A percentile compares a stretch with the other conserved stretches of the same genome.
phyloP scores from a whole-genome alignment of 305 asterid species.

The Galium porrigens region DNA sequence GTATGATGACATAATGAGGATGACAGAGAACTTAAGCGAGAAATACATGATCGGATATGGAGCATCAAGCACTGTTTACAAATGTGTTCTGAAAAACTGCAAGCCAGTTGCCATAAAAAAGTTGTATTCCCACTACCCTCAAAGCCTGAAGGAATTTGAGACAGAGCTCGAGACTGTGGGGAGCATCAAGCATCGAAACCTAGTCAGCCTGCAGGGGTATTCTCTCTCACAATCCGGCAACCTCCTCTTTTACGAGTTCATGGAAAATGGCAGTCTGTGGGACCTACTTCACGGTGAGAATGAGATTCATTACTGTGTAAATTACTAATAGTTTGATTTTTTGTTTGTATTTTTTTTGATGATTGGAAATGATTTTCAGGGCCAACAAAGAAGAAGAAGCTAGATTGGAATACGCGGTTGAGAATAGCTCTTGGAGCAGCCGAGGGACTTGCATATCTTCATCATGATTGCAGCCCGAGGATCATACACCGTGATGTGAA shows the following conservation, averaged over 20 bases:
- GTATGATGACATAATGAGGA: conserved; percentile 89
- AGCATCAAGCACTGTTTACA: conserved; percentile 88
- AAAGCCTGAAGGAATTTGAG: conserved; percentile 70
- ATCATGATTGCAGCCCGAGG: conserved; percentile 88
- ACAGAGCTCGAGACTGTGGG: conserved; percentile 89
- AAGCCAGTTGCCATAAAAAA: conserved; percentile 90
- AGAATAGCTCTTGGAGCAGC: conserved; percentile 71
- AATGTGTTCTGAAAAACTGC: conserved; percentile 86
- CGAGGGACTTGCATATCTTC: conserved; percentile 83
- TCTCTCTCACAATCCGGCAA: conserved; percentile 75
- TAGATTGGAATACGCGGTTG: conserved; percentile 69
- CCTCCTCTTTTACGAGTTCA: conserved; percentile 80
- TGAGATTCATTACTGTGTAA: neutral
- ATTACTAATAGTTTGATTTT: neutral
- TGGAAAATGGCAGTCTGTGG: conserved; percentile 99
- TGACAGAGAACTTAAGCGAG: conserved; percentile 89
- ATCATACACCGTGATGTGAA: conserved; percentile 89
- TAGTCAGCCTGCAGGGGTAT: conserved; percentile 82
- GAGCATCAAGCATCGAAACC: conserved; percentile 84
- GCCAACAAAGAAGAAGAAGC: conserved; percentile 50
- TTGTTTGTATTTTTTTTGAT: neutral
- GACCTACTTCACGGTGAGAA: conserved; percentile 78
- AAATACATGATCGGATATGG: conserved; percentile 79
- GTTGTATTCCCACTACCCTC: conserved; percentile 67
- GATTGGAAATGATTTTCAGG: conserved; percentile 28